phyloP scores from a whole-genome alignment of 2,329 filamentous ascomycete species.

The Aspergillus chevalieri region DNA sequence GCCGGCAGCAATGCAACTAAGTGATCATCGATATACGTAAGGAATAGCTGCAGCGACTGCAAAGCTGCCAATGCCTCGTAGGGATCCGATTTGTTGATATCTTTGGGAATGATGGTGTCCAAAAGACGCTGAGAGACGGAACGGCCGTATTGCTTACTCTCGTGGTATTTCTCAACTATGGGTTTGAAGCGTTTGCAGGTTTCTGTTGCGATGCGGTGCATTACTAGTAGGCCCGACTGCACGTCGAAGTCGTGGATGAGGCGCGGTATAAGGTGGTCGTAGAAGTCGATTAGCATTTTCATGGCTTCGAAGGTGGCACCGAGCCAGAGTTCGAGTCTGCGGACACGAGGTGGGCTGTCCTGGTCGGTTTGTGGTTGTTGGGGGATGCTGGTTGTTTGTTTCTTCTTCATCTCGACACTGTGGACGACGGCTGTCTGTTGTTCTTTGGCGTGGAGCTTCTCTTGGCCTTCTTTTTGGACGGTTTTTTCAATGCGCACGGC shows the following conservation, averaged over 20 bases:
- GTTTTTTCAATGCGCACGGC: conserved; percentile 29
- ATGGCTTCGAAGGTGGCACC: conserved; percentile 25
- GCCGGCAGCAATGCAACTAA: conserved; percentile 24
- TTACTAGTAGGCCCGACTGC: conserved; percentile 21
- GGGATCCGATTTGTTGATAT: not conserved
- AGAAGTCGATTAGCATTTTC: conserved; percentile 4
- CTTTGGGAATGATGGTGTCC: conserved; percentile 21
- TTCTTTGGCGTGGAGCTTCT: conserved; percentile 12
- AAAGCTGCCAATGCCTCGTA: conserved; percentile 23
- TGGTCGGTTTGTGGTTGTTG: not conserved
- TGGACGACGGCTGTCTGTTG: conserved; percentile 18
- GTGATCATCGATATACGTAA: conserved; percentile 25
- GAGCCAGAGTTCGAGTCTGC: conserved; percentile 28
- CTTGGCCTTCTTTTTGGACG: conserved; percentile 8
- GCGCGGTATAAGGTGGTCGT: conserved; percentile 3
- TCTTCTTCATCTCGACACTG: conserved; percentile 5
- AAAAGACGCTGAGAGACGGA: conserved; percentile 16
- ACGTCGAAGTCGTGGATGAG: conserved; percentile 23
- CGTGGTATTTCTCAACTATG: conserved; percentile 20
- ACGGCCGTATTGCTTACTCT: conserved; percentile 17
- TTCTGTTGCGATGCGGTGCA: conserved; percentile 19
- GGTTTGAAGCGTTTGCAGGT: conserved; percentile 17
- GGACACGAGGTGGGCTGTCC: conserved; percentile 9
- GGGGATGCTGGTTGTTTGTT: not conserved
- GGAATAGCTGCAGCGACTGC: conserved; percentile 27